phyloP scores from a whole-genome alignment of 768 basidiomycete species.

The Zangia roseola region DNA sequence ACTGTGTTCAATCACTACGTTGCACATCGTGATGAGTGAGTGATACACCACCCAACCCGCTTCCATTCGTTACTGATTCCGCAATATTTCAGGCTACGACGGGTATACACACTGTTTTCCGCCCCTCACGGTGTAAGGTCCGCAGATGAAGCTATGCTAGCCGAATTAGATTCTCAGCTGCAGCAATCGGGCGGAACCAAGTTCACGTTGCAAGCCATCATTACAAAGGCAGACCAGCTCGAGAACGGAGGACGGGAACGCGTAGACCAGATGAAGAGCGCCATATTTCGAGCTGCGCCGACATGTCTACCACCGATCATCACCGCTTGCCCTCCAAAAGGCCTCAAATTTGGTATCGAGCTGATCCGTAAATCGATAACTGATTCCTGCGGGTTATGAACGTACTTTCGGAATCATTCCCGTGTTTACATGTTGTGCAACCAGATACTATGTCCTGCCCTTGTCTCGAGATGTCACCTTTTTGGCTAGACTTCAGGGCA shows the following conservation, averaged over 20 bases:
- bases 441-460: background rate
- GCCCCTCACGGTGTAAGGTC: constrained; percentile 60
- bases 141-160: constrained; percentile 62
- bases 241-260: constrained; percentile 31
- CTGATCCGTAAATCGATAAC: constrained; percentile 55
- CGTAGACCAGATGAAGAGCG: constrained; percentile 43
- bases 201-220: constrained; percentile 68
- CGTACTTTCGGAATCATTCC: background rate
- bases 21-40: constrained; percentile 58
- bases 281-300: constrained; percentile 54
- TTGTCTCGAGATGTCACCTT: too few relatives aligned
- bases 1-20: constrained; percentile 65
- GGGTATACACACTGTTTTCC: constrained; percentile 71
- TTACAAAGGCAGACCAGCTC: constrained; percentile 68
- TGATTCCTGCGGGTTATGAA: constrained; percentile 52
- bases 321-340: constrained; percentile 47
- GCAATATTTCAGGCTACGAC: constrained; percentile 48
- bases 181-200: constrained; percentile 34
- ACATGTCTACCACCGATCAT: constrained; percentile 67
- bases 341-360: constrained; percentile 56
- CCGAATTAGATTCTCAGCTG: constrained; percentile 38
- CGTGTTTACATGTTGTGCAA: background rate
- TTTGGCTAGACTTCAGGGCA: too few relatives aligned
- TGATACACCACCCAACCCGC: constrained; percentile 5
- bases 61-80: background rate